These are phyloP conservation scores for Climacium dendroides DNA, from an alignment of 225 moss, liverwort and hornwort genomes.

Conservation along the genomic window DNA sequence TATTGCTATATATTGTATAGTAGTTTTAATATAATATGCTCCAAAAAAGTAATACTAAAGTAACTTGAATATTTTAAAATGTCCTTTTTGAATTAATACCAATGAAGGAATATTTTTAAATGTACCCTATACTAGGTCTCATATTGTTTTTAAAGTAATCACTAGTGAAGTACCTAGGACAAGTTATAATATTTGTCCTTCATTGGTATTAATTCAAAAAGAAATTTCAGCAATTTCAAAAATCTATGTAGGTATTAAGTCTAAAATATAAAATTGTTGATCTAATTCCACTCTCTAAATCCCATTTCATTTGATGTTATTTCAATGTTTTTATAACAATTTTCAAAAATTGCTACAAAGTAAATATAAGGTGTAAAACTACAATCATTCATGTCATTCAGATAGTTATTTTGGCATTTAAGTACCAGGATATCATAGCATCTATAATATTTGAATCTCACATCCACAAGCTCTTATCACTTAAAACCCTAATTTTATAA, in stretches of 20 bases:
- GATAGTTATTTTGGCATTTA: not conserved
- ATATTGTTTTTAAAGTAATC: too few relatives aligned
- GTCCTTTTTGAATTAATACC: too few relatives aligned
- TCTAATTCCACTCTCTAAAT: accelerated
- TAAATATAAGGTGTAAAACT: not conserved
- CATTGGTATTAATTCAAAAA: not conserved
- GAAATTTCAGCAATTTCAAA: accelerated
- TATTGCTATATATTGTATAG: too few relatives aligned
- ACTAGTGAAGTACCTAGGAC: too few relatives aligned
- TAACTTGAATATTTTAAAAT: too few relatives aligned
- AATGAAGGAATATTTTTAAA: too few relatives aligned
- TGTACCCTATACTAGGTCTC: too few relatives aligned
- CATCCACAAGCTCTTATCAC: not conserved
- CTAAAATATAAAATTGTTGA: not conserved
- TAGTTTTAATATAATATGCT: too few relatives aligned
- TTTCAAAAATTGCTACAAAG: not conserved
- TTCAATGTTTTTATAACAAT: not conserved
- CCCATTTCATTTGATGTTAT: not conserved
- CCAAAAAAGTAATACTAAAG: too few relatives aligned
- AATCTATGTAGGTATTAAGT: not conserved
- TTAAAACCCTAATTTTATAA: not conserved
- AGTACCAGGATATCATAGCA: accelerated
- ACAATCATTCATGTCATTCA: not conserved
- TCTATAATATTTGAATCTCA: not conserved
- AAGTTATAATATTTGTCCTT: not conserved